These are phyloP conservation scores for Lodderomyces oxycetoniae DNA, from an alignment of 1,139 yeast genomes.

Conservation along the genomic window DNA sequence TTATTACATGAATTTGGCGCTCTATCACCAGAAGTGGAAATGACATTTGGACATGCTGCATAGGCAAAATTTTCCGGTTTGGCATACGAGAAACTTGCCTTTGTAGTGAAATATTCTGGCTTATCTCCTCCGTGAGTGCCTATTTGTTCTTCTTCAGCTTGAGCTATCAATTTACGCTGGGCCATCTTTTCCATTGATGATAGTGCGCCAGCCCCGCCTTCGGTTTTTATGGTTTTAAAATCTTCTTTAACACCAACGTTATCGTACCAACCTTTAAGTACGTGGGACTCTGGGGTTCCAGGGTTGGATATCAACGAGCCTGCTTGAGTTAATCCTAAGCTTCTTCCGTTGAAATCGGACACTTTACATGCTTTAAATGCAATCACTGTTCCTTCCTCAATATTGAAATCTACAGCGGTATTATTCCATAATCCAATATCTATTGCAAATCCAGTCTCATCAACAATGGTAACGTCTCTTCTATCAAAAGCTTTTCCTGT, in stretches of 20 bases:
- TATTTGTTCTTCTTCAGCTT: constrained; percentile 61
- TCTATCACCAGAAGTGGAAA: constrained; percentile 11
- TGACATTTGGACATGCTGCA: constrained; percentile 77
- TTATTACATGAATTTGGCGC: constrained; percentile 57
- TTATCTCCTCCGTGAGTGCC: constrained; percentile 59
- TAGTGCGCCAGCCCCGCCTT: constrained; percentile 20
- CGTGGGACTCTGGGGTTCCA: constrained; percentile 82
- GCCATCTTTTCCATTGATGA: constrained; percentile 28
- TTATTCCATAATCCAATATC: constrained; percentile 89
- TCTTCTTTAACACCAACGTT: constrained; percentile 61
- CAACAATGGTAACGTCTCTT: constrained; percentile 83
- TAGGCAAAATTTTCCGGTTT: constrained; percentile 76
- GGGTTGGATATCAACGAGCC: constrained; percentile 79
- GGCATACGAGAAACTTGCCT: constrained; percentile 68
- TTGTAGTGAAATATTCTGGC: constrained; percentile 72
- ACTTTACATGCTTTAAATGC: constrained; percentile 91
- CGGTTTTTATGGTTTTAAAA: constrained; percentile 57
- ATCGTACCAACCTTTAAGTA: constrained; percentile 93
- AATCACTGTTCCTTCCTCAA: constrained; percentile 78
- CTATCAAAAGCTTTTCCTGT: constrained; percentile 88
- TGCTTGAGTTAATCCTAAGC: constrained; percentile 74
- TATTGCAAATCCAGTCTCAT: constrained; percentile 73
- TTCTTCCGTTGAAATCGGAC: constrained; percentile 84
- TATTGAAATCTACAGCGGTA: constrained; percentile 69
- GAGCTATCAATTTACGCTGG: constrained; percentile 60